Evolutionary conservation across 2,329 filamentous ascomycete genomes (phyloP), one percentile per base, ranked within the genome.

Genomic region (Metarhizium robertsii): DNA sequence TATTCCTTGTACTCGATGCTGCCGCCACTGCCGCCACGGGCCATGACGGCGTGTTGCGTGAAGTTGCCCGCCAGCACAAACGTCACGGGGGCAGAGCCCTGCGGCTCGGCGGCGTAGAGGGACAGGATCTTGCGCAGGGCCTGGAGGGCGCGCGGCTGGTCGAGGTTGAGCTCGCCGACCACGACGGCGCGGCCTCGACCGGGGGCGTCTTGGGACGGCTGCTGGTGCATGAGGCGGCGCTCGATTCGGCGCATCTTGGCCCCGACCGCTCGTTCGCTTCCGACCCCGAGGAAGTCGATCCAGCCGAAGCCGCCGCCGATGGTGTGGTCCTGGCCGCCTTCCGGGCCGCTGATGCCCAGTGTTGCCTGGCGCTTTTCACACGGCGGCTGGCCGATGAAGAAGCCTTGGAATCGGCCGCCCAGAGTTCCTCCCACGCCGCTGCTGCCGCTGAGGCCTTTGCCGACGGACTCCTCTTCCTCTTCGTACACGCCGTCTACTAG

Each of bases 1-100:
- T 88, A 87, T 71, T 97, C 94, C 74, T 97, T 97, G 75, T 96
- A 97, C 72, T 95, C 91, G 62, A 97, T 92, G 69, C 89, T 92
- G 42, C 90, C 89, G 25, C 87, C 86, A 42, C 84, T 86, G 30
- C 84, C 83, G 53, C 88, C 86, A 32, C 81, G 77, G 6, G 83
- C 80, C 74, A 87, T 84, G 60, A 86, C 79, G 34, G 84, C 81
- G 53, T 85, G 76, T 54, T 78, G 75, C 18, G 81, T 79, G 63
- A 99, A 97, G 69, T 94, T 95, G 42, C 94, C 94, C 50, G 90
- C 84, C 6, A 99, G 72, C 48, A 96, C 76, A 65, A 97, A 92
- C 1, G 84, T 80, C 64, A 95, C 79, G 0, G 94, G 92, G 1
- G 83, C 81, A 18, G 83, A 76, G 53, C 81, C 77, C 61, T 83